Evolutionary conservation across 1,284 basidiomycete genomes (phyloP).

Genomic region (Uromyces viciae-fabae): DNA sequence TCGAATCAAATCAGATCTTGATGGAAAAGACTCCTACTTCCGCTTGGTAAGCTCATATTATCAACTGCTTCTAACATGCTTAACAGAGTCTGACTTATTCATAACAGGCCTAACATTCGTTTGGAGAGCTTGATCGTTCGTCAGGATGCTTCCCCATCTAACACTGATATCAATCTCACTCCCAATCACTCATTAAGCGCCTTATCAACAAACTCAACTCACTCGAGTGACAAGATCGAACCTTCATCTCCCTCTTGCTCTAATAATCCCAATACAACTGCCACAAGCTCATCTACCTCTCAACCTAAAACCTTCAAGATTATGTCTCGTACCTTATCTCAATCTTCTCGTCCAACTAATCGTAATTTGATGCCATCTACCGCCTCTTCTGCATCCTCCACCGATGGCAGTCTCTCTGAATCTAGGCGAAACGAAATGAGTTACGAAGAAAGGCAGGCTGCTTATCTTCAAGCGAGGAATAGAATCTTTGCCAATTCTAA

Average conservation of each 20-base stretch:
- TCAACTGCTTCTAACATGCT: not conserved
- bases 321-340: conserved; percentile 39
- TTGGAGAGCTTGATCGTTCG: conserved; percentile 26
- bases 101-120: conserved; percentile 15
- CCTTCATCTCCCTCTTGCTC: not conserved
- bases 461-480: conserved; percentile 41
- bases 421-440: conserved; percentile 23
- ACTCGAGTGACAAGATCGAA: not conserved
- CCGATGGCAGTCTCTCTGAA: conserved; percentile 13
- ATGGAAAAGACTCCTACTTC: conserved; percentile 15
- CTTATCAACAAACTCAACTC: not conserved
- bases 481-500: conserved; percentile 35
- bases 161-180: not conserved
- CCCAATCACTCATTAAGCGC: not conserved
- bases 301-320: conserved; percentile 40
- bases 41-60: conserved; percentile 1
- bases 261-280: not conserved
- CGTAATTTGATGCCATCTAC: conserved; percentile 3
- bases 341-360: conserved; percentile 14
- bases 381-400: conserved; percentile 5
- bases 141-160: conserved; percentile 17
- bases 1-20: conserved; percentile 31
- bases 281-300: not conserved
- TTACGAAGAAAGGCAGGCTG: conserved; percentile 39
- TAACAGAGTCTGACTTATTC: not conserved